Base-by-base conservation (phyloP, 2,329 filamentous ascomycete genomes). In the Diaporthe ampelina region DNA sequence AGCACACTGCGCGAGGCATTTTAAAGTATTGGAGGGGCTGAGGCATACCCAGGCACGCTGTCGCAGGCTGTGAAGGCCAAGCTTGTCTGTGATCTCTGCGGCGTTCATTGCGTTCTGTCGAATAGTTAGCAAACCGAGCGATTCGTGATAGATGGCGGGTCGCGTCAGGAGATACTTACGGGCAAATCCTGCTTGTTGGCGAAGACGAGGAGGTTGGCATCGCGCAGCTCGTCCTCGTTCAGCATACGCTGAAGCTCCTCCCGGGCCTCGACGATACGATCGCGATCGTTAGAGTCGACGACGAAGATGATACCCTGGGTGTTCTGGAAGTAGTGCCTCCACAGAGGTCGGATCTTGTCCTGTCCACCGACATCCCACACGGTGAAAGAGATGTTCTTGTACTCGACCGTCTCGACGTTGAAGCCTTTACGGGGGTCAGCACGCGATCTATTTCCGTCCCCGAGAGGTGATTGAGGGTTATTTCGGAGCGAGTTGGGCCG, bases 371-470 rank as follows among this genome's bases (percentile, higher is more conserved):
- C 97, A 90, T 98, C 97, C 97, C 97, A 99, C 85, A 99, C 97
- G 86, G 96, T 98, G 91, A 99, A 99, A 86, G 98, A 95, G 83
- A 98, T 98, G 92, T 99, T 99, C 92, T 98, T 98, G 91, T 98
- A 98, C 86, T 97, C 95, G 86, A 99, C 97, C 73, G 97, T 98
- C 91, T 99, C 97, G 86, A 99, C 97, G 90, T 99, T 99, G 93
- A 99, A 99, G 82, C 97, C 94, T 95, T 78, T 52, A 69, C 19
- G 61, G 54, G 24, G 50, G 37, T 68, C 63, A 68, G 63, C 63
- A 54, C 43, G 76, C 83, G 75, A 82, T 80, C 71, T 43, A 54
- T 15, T 21, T 21, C 57, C 58, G 63, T 75, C 32, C 50, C 24
- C 70, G 54, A 40, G 68, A n/a, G 40, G 35, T 37, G 43, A 19